These are phyloP conservation scores for Chaetomium strumarium DNA, from an alignment of 2,329 filamentous ascomycete genomes.

Conservation along the genomic window DNA sequence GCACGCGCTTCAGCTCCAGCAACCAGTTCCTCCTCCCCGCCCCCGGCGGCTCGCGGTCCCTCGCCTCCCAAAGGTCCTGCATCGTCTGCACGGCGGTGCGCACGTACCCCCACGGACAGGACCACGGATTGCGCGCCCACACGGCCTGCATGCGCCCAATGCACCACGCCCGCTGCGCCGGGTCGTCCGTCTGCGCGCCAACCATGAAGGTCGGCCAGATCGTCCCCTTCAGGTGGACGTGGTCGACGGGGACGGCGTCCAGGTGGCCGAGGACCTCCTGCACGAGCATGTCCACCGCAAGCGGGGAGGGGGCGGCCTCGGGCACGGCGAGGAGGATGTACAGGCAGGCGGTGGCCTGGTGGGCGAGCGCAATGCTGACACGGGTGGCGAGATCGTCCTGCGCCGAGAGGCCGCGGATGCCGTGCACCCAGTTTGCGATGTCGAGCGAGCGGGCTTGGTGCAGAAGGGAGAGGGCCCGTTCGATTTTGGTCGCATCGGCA, in stretches of 20 bases:
- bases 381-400: constrained; percentile 34
- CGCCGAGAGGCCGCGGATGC: constrained; percentile 31
- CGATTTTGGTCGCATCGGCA: neutral
- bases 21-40: constrained; percentile 36
- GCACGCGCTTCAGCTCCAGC: constrained; percentile 36
- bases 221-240: constrained; percentile 50
- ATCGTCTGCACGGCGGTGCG: constrained; percentile 42
- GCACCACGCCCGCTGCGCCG: constrained; percentile 41
- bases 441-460: constrained; percentile 36
- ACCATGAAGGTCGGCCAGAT: constrained; percentile 53
- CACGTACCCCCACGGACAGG: constrained; percentile 45
- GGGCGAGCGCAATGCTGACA: constrained; percentile 37
- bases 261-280: constrained; percentile 43
- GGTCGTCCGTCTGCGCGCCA: constrained; percentile 44
- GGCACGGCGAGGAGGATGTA: constrained; percentile 38
- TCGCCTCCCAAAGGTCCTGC: constrained; percentile 37
- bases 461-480: constrained; percentile 24
- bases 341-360: constrained; percentile 40
- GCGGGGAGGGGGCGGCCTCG: constrained; percentile 22
- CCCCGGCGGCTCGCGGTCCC: constrained; percentile 26
- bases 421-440: constrained; percentile 36
- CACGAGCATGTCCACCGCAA: constrained; percentile 33
- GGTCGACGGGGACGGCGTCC: constrained; percentile 41
- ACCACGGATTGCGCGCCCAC: constrained; percentile 33
- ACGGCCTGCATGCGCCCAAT: constrained; percentile 35